Percentiles rank a stretch among this genome's conserved stretches.
Conservation (phyloP, 2,329 filamentous ascomycete genomes). For the Dactylonectria macrodidyma region DNA sequence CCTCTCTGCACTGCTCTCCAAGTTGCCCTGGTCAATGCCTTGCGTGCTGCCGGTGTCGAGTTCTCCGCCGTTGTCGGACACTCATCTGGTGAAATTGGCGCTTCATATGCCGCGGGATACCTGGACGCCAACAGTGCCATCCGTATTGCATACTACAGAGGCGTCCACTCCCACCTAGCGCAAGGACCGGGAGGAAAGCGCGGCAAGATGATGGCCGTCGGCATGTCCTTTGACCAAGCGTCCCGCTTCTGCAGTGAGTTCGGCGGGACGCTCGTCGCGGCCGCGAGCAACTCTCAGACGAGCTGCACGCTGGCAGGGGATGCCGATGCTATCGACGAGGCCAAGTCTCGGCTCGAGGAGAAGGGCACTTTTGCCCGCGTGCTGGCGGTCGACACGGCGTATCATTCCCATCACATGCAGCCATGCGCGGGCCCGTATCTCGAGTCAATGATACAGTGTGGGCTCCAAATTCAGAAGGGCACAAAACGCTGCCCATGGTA, state of each 20-base stretch:
- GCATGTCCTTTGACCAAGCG: constrained; percentile 26
- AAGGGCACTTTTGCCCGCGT: constrained; percentile 41
- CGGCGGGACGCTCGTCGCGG: constrained; percentile 42
- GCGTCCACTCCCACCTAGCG: neutral
- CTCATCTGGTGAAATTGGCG: constrained; percentile 65
- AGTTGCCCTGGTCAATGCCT: constrained; percentile 47
- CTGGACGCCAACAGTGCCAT: constrained; percentile 49
- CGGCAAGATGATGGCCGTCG: constrained; percentile 43
- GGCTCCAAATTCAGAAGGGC: too few relatives aligned
- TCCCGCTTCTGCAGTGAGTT: constrained; percentile 20
- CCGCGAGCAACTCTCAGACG: constrained; percentile 41
- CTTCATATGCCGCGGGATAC: constrained; percentile 65
- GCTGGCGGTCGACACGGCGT: constrained; percentile 61
- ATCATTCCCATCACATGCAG: constrained; percentile 65
- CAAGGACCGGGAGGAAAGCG: too few relatives aligned
- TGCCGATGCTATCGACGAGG: constrained; percentile 44
- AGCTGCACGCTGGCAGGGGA: constrained; percentile 52
- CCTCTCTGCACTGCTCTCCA: constrained; percentile 51
- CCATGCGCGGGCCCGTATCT: constrained; percentile 18
- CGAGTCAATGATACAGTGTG: too few relatives aligned
- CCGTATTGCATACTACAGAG: constrained; percentile 37
- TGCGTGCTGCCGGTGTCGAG: constrained; percentile 50
- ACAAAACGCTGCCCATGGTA: too few relatives aligned
- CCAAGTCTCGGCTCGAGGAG: constrained; percentile 32
- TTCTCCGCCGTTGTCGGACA: constrained; percentile 61